These are phyloP conservation scores for Candida tropicalis DNA, from an alignment of 1,139 yeast genomes.

Conservation along the genomic window DNA sequence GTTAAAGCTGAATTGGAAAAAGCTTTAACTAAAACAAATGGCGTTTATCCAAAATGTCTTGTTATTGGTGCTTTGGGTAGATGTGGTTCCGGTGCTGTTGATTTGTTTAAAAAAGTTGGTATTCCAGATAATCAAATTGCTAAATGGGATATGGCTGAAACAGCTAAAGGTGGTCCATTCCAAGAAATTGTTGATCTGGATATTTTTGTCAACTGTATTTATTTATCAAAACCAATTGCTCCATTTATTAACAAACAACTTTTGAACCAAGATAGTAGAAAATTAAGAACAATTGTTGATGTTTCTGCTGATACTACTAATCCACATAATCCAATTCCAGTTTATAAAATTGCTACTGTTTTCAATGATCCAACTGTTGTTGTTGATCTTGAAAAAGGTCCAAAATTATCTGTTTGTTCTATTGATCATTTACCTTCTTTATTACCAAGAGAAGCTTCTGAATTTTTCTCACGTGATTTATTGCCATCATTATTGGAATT, in stretches of 20 bases:
- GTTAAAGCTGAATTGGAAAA: slow-evolving; percentile 61
- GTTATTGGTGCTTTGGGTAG: slow-evolving; percentile 98
- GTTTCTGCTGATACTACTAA: slow-evolving; percentile 98
- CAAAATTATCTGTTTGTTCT: slow-evolving; percentile 89
- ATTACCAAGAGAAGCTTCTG: slow-evolving; percentile 96
- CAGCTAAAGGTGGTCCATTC: slow-evolving; percentile 97
- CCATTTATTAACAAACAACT: slow-evolving; percentile 78
- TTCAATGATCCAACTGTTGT: slow-evolving; percentile 87
- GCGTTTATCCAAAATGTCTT: slow-evolving; percentile 73
- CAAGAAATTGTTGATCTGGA: slow-evolving; percentile 85
- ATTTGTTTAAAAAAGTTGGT: slow-evolving; percentile 79
- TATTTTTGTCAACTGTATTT: slow-evolving; percentile 93
- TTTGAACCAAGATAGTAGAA: slow-evolving; percentile 68
- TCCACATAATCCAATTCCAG: slow-evolving; percentile 97
- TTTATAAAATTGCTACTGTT: slow-evolving; percentile 85
- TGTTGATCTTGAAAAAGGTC: slow-evolving; percentile 77
- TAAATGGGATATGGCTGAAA: slow-evolving; percentile 98
- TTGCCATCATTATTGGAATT: slow-evolving; percentile 85
- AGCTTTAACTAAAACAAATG: slow-evolving; percentile 64
- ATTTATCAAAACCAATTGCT: slow-evolving; percentile 88
- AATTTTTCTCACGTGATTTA: slow-evolving; percentile 81
- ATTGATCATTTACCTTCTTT: slow-evolving; percentile 96
- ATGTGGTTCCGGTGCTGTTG: slow-evolving; percentile 98
- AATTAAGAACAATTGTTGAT: slow-evolving; percentile 88
- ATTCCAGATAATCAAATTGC: slow-evolving; percentile 79